These are phyloP conservation scores for Lithocarpus polystachyus DNA, from an alignment of 306 rosid genomes.

Conservation along the genomic window DNA sequence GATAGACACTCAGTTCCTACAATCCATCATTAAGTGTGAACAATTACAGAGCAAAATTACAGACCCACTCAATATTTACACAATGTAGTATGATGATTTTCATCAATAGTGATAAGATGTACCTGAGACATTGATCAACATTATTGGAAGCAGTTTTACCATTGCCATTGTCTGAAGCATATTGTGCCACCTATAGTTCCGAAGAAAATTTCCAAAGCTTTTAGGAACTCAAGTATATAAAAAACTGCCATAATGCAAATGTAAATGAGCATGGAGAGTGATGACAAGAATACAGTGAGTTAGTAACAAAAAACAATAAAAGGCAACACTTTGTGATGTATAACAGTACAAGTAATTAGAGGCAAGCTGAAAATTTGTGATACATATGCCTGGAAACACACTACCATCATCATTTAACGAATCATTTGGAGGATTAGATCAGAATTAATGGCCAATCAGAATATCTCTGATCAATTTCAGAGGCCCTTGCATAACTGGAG, in stretches of 20 bases:
- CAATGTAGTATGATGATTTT: not conserved
- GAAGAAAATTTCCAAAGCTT: slow-evolving; percentile 17
- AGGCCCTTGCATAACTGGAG: not conserved
- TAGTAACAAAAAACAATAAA: not conserved
- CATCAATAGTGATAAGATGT: slow-evolving; percentile 4
- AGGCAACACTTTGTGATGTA: not conserved
- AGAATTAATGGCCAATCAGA: not conserved
- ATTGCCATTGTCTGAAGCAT: slow-evolving; percentile 77
- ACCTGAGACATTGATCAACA: slow-evolving; percentile 92
- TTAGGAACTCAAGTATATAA: slow-evolving; percentile 9
- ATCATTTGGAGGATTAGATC: not conserved
- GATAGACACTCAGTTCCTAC: not conserved
- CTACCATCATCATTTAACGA: not conserved
- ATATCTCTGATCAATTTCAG: not conserved
- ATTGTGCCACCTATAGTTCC: slow-evolving; percentile 69
- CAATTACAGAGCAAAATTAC: not conserved
- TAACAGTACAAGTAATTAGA: not conserved
- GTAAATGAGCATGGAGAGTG: slow-evolving; percentile 8
- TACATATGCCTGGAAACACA: not conserved
- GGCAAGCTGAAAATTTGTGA: not conserved
- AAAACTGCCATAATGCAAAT: not conserved
- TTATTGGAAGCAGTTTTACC: slow-evolving; percentile 55
- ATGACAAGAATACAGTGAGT: not conserved
- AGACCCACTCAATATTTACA: not conserved
- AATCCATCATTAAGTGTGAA: not conserved